Evolutionary conservation across 257 asterid species (phyloP).

Genomic region (Solanum virginianum): DNA sequence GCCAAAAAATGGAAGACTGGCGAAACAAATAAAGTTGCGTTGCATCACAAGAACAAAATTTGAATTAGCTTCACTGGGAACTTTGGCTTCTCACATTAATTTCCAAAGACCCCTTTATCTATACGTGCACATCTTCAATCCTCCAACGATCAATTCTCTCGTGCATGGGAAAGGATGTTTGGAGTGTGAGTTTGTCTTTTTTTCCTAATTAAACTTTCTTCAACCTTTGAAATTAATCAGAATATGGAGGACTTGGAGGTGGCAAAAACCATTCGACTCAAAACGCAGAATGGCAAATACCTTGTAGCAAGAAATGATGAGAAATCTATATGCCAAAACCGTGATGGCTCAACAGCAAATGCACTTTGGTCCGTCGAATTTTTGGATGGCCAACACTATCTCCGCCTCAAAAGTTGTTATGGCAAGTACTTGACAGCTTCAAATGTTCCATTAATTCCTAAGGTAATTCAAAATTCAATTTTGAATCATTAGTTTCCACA

Average conservation of each 20-base stretch:
- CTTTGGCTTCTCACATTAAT: neutral
- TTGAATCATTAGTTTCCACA: neutral
- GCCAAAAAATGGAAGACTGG: neutral
- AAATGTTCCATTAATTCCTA: conserved; percentile 48
- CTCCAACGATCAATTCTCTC: neutral
- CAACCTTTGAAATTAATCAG: conserved; percentile 1
- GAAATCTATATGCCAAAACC: conserved; percentile 51
- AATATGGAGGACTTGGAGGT: conserved; percentile 60
- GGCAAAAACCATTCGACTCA: conserved; percentile 54
- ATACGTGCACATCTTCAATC: neutral
- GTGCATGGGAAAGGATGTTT: neutral
- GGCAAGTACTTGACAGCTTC: conserved; percentile 59
- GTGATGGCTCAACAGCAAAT: conserved; percentile 27
- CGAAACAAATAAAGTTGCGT: neutral
- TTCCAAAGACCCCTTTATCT: neutral
- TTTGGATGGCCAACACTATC: conserved; percentile 32
- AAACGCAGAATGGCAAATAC: conserved; percentile 63
- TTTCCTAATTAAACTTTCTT: neutral
- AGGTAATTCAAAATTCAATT: conserved; percentile 14
- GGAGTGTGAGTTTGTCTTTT: neutral
- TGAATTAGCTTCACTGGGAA: neutral
- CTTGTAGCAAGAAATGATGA: conserved; percentile 55
- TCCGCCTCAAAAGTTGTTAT: conserved; percentile 61
- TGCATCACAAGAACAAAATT: neutral
- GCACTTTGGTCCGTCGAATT: conserved; percentile 67